Evolutionary conservation across 148 eudicot species (phyloP).

Genomic region (Polygonum aviculare): DNA sequence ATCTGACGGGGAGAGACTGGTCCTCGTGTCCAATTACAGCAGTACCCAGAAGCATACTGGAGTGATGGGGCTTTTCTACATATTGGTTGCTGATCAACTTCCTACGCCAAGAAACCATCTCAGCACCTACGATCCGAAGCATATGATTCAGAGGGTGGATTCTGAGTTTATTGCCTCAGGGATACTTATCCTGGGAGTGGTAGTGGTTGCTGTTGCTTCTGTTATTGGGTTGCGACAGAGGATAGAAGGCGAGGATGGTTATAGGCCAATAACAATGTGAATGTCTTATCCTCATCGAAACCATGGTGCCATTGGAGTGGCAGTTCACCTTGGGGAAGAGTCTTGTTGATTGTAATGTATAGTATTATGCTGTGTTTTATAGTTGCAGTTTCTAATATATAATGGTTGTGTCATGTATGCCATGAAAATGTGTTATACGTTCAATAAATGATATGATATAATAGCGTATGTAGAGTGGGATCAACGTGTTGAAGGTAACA

Average conservation of each 20-base stretch:
- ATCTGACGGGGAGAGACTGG: slow-evolving; percentile 50
- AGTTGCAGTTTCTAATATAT: background rate
- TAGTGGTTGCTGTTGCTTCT: background rate
- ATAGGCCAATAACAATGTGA: background rate
- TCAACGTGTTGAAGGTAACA: no score
- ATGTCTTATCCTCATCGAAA: background rate
- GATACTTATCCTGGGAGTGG: background rate
- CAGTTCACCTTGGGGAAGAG: background rate
- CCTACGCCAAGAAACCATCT: slow-evolving; percentile 13
- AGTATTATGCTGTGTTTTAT: background rate
- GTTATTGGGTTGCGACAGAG: background rate
- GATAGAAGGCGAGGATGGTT: background rate
- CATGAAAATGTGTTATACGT: background rate
- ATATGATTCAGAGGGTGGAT: background rate
- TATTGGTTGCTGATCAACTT: slow-evolving; percentile 53
- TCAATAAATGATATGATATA: no score
- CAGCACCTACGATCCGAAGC: background rate
- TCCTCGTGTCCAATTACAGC: slow-evolving; percentile 71
- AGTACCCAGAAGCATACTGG: slow-evolving; percentile 54
- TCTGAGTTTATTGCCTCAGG: background rate
- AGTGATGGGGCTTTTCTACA: slow-evolving; percentile 91
- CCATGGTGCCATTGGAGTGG: no score
- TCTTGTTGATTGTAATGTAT: background rate
- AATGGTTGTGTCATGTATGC: background rate
- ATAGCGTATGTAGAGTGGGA: no score